Percentiles rank a stretch among this genome's conserved stretches.
Evolutionary conservation across 257 asterid species (phyloP).

Genomic region (Rhazya stricta): DNA sequence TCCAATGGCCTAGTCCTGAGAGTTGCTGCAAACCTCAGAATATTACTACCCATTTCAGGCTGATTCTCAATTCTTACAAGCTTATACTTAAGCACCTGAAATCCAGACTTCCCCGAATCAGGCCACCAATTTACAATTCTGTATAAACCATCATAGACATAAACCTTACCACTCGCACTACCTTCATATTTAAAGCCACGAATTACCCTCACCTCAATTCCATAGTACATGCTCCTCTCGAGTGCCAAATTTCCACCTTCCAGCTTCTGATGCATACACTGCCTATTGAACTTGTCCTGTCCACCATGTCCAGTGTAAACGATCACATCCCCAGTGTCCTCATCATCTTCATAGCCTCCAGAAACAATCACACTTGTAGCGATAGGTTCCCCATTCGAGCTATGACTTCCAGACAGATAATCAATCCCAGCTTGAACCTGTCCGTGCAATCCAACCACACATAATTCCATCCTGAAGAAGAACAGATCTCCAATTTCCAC

Average conservation of each 20-base stretch:
- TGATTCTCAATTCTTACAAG: conserved; percentile 65
- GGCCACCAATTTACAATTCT: conserved; percentile 62
- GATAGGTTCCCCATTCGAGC: conserved; percentile 80
- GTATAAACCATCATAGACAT: conserved; percentile 82
- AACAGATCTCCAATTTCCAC: conserved; percentile 64
- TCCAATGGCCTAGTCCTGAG: conserved; percentile 47
- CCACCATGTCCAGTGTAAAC: conserved; percentile 97
- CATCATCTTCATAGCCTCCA: conserved; percentile 91
- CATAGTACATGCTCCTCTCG: conserved; percentile 83
- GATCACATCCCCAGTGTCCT: conserved; percentile 71
- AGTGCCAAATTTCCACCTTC: conserved; percentile 77
- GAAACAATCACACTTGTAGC: conserved; percentile 90
- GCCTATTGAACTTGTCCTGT: conserved; percentile 56
- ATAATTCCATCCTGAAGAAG: conserved; percentile 80
- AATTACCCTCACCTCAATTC: conserved; percentile 77
- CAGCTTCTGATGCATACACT: conserved; percentile 70
- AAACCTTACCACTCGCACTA: conserved; percentile 62
- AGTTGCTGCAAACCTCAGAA: conserved; percentile 49
- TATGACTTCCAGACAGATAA: conserved; percentile 57
- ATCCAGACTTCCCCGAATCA: conserved; percentile 77
- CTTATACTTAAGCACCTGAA: conserved; percentile 67
- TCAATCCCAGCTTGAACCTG: conserved; percentile 91
- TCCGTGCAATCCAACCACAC: conserved; percentile 82
- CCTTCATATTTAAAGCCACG: conserved; percentile 78
- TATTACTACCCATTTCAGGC: conserved; percentile 62